Evolutionary conservation across 2,329 filamentous ascomycete species (phyloP).

Genomic region (Arthroderma uncinatum): DNA sequence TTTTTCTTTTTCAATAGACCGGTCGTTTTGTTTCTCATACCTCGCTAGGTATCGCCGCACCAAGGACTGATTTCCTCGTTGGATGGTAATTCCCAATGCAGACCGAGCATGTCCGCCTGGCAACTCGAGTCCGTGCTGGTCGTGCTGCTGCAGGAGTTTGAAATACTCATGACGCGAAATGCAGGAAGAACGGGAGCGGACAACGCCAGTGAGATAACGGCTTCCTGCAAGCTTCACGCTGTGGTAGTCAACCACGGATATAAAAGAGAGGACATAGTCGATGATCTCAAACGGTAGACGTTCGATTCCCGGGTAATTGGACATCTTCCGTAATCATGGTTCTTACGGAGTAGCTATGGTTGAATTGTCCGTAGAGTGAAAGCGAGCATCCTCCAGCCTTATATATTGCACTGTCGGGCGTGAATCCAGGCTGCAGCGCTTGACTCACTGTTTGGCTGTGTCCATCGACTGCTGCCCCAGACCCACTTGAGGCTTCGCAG

Average conservation of each 20-base stretch:
- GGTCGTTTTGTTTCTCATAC: neutral
- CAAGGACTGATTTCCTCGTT: conserved; percentile 3
- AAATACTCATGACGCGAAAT: conserved; percentile 1
- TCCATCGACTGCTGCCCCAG: neutral
- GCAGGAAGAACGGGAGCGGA: conserved; percentile 4
- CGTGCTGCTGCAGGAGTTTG: neutral
- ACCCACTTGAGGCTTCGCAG: too few species aligned
- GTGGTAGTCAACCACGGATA: conserved; percentile 10
- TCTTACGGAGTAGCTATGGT: neutral
- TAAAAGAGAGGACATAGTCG: neutral
- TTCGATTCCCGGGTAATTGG: neutral
- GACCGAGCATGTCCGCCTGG: neutral
- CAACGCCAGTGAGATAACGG: conserved; percentile 8
- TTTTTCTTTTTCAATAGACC: neutral
- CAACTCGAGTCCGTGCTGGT: neutral
- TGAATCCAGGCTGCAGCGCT: neutral
- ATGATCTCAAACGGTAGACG: neutral
- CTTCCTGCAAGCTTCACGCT: conserved; percentile 7
- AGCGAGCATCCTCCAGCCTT: neutral
- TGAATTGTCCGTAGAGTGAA: neutral
- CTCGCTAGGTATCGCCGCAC: conserved; percentile 3
- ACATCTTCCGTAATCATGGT: neutral
- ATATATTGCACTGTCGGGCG: neutral
- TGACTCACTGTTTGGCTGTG: neutral
- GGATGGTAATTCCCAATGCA: conserved; percentile 9